A percentile compares a stretch with the other conserved stretches of the same genome.
Evolutionary conservation across 2,329 filamentous ascomycete genomes (phyloP).

Genomic region (Calonectria multiphialidica): DNA sequence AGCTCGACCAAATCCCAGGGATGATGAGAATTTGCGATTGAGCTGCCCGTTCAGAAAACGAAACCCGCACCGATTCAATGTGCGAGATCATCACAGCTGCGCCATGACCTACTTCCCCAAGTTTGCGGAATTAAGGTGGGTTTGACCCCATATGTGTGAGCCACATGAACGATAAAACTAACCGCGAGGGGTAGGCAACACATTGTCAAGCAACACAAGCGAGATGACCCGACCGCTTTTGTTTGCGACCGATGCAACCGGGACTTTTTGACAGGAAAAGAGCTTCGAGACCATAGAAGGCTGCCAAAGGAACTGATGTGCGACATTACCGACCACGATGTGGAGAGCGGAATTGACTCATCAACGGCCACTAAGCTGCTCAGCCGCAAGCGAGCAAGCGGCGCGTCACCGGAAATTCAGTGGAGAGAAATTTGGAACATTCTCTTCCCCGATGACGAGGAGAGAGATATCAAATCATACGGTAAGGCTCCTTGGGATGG

Average conservation of each 20-base stretch:
- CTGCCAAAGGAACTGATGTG: conserved; percentile 56
- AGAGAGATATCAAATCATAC: conserved; percentile 45
- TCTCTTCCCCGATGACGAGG: conserved; percentile 55
- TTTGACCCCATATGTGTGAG: accelerated
- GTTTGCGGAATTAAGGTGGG: conserved; percentile 54
- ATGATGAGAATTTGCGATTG: conserved; percentile 54
- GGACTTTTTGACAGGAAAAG: conserved; percentile 53
- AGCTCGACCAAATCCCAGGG: conserved; percentile 45
- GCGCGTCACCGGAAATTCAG: conserved; percentile 52
- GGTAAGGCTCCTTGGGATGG: conserved; percentile 35
- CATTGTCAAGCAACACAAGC: conserved; percentile 58
- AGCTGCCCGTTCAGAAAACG: conserved; percentile 60
- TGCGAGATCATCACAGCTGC: conserved; percentile 58
- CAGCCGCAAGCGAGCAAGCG: conserved; percentile 54
- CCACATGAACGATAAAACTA: conserved; percentile 10
- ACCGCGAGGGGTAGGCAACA: conserved; percentile 48
- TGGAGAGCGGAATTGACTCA: conserved; percentile 55
- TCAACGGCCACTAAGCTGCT: conserved; percentile 55
- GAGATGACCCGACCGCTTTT: conserved; percentile 55
- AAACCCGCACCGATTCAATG: conserved; percentile 59
- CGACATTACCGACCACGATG: conserved; percentile 54
- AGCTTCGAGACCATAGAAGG: conserved; percentile 54
- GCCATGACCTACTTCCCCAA: conserved; percentile 58
- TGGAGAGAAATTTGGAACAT: conserved; percentile 58
- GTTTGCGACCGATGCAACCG: conserved; percentile 56